These are phyloP conservation scores for Colletotrichum sublineola DNA, from an alignment of 2,329 filamentous ascomycete genomes.

Conservation along the genomic window DNA sequence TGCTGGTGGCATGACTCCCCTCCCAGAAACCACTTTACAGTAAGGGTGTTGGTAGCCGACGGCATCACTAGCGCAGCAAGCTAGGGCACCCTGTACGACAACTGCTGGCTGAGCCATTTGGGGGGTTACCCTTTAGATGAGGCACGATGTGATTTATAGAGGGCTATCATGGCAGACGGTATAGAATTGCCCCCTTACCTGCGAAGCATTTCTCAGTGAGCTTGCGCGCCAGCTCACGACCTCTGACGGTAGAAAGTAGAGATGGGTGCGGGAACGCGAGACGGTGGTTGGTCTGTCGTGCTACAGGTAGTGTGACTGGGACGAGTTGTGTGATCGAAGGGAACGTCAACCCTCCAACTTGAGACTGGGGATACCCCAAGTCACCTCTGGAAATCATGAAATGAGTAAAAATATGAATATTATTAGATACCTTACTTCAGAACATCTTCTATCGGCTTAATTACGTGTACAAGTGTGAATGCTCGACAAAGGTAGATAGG, in stretches of 20 bases:
- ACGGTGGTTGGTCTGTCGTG: slow-evolving; percentile 2
- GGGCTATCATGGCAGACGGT: neutral
- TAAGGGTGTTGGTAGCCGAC: neutral
- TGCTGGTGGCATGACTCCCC: slow-evolving; percentile 24
- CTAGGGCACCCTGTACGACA: neutral
- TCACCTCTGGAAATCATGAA: neutral
- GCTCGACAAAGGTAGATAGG: neutral
- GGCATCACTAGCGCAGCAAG: slow-evolving; percentile 8
- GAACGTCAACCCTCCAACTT: slow-evolving; percentile 16
- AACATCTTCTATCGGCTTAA: neutral
- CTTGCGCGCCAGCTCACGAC: neutral
- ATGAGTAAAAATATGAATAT: neutral
- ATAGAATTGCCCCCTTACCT: too few relatives aligned
- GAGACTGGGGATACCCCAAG: neutral
- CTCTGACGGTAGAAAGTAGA: neutral
- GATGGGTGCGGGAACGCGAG: neutral
- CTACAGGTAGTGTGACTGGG: neutral
- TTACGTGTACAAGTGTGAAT: neutral
- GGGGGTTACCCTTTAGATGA: neutral
- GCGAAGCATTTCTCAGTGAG: neutral
- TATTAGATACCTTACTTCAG: neutral
- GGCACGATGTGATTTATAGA: neutral
- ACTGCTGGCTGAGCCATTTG: neutral
- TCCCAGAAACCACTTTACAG: too few relatives aligned
- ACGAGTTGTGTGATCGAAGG: slow-evolving; percentile 11